Conservation (phyloP, 2,329 filamentous ascomycete species). For the Penicillium hesseltinei region DNA sequence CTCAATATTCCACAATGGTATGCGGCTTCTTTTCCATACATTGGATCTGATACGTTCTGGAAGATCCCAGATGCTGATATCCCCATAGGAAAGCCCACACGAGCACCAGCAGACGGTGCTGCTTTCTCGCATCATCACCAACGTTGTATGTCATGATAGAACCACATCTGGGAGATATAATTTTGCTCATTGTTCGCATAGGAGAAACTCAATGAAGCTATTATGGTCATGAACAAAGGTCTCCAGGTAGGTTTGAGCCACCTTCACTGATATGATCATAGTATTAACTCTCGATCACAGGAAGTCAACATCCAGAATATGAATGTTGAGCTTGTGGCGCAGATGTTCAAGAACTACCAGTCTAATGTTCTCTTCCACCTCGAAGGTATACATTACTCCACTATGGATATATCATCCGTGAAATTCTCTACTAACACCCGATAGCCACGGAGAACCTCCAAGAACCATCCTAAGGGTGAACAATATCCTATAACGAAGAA, state of each 20-base stretch:
- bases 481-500: constrained; percentile 10
- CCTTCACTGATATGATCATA: neutral
- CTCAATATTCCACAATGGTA: constrained; percentile 2
- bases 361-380: constrained; percentile 96
- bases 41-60: neutral
- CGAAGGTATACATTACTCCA: constrained; percentile 63
- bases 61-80: neutral
- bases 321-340: constrained; percentile 95
- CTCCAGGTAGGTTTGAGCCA: constrained; percentile 63
- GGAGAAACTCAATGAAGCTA: constrained; percentile 96
- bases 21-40: neutral
- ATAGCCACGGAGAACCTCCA: constrained; percentile 80
- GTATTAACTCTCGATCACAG: constrained; percentile 45
- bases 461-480: constrained; percentile 61
- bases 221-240: constrained; percentile 88
- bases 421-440: neutral
- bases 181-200: constrained; percentile 40
- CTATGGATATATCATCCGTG: neutral
- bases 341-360: constrained; percentile 99
- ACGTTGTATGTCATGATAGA: constrained; percentile 68
- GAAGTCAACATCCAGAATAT: constrained; percentile 99
- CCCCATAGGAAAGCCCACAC: constrained; percentile 78
- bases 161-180: neutral
- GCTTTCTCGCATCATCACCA: constrained; percentile 92
- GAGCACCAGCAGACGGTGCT: constrained; percentile 95